These are phyloP conservation scores for Talaromyces sp. DNA, from an alignment of 2,329 filamentous ascomycete genomes.

Conservation along the genomic window DNA sequence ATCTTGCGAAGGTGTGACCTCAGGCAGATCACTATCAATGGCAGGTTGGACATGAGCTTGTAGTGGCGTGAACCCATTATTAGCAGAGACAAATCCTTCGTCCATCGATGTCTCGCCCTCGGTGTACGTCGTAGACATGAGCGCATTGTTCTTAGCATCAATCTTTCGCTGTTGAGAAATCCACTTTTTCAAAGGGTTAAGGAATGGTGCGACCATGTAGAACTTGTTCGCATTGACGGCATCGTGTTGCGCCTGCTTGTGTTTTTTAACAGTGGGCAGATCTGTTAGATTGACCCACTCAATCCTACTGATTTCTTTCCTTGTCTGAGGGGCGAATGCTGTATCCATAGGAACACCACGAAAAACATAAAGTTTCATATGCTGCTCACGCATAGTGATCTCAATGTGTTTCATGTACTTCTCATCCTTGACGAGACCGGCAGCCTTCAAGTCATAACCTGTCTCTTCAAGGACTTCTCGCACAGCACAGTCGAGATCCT, in stretches of 20 bases:
- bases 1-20: conserved; percentile 40
- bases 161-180: conserved; percentile 76
- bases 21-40: conserved; percentile 39
- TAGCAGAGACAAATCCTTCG: conserved; percentile 39
- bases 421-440: conserved; percentile 70
- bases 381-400: conserved; percentile 85
- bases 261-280: conserved; percentile 74
- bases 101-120: conserved; percentile 58
- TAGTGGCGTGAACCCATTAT: conserved; percentile 23
- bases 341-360: conserved; percentile 83
- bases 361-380: conserved; percentile 89
- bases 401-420: conserved; percentile 78
- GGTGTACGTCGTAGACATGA: conserved; percentile 43
- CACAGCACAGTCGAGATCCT: conserved; percentile 87
- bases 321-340: conserved; percentile 79
- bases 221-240: conserved; percentile 75
- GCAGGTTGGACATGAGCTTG: conserved; percentile 24
- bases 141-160: conserved; percentile 52
- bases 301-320: conserved; percentile 97
- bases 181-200: conserved; percentile 83
- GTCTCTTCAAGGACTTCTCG: conserved; percentile 97
- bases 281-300: conserved; percentile 90
- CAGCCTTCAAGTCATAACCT: conserved; percentile 73
- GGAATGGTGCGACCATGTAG: conserved; percentile 96
- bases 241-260: conserved; percentile 57